These are phyloP conservation scores for Podaxis rugospora DNA, from an alignment of 768 basidiomycete genomes.

Conservation along the genomic window DNA sequence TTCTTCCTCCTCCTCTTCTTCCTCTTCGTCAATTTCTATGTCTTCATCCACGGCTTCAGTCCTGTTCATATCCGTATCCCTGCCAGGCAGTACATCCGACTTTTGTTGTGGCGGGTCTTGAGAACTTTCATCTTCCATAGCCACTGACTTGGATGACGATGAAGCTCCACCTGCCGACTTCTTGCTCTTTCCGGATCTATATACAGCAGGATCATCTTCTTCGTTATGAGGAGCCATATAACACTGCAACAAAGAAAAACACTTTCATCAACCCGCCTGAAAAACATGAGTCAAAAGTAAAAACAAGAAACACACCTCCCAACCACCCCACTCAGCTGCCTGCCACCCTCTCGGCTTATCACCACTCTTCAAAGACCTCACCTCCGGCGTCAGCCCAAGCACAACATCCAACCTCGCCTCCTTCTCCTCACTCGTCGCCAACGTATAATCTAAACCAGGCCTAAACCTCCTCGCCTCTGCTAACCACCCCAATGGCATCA, in stretches of 20 bases:
- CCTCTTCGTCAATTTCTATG: slow-evolving; percentile 40
- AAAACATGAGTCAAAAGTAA: background rate
- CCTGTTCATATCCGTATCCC: background rate
- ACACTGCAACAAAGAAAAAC: slow-evolving; percentile 45
- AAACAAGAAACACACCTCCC: slow-evolving; percentile 63
- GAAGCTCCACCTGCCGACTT: slow-evolving; percentile 20
- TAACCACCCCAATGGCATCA: slow-evolving; percentile 68
- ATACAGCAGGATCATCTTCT: slow-evolving; percentile 94
- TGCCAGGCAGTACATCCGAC: background rate
- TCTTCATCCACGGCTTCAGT: slow-evolving; percentile 12
- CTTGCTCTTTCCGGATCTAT: slow-evolving; percentile 60
- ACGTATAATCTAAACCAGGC: slow-evolving; percentile 91
- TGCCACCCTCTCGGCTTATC: slow-evolving; percentile 50
- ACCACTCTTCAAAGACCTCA: slow-evolving; percentile 24
- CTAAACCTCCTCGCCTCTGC: slow-evolving; percentile 87
- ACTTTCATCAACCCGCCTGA: slow-evolving; percentile 1
- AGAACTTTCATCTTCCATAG: slow-evolving; percentile 9
- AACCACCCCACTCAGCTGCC: slow-evolving; percentile 82
- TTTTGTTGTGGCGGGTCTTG: background rate
- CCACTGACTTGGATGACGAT: background rate
- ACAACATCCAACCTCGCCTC: slow-evolving; percentile 84
- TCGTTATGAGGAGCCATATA: slow-evolving; percentile 95
- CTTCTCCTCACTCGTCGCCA: slow-evolving; percentile 81
- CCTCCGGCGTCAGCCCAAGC: slow-evolving; percentile 78
- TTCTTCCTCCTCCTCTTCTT: slow-evolving; percentile 62